These are phyloP conservation scores for Entomortierella beljakovae DNA, from an alignment of 192 early-diverging fungal genomes.

Conservation along the genomic window DNA sequence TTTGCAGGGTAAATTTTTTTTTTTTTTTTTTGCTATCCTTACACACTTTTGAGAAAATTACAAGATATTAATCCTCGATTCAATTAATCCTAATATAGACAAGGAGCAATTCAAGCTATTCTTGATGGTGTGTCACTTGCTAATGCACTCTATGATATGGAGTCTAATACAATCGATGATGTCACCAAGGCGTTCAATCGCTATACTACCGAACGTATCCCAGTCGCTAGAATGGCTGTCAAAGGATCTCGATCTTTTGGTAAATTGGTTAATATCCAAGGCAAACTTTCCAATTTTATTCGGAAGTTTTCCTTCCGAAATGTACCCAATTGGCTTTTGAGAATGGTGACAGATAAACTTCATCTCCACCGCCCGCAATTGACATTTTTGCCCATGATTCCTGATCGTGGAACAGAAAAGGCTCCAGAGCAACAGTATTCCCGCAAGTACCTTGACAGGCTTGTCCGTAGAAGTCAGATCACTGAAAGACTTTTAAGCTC, in stretches of 20 bases:
- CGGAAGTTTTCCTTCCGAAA: slow-evolving; percentile 32
- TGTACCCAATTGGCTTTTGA: slow-evolving; percentile 36
- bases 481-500: neutral
- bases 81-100: slow-evolving; percentile 3
- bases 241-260: slow-evolving; percentile 28
- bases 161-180: slow-evolving; percentile 16
- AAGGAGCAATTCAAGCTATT: slow-evolving; percentile 45
- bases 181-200: slow-evolving; percentile 41
- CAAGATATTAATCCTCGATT: neutral
- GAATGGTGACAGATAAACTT: slow-evolving; percentile 26
- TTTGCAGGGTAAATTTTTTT: neutral
- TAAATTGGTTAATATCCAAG: slow-evolving; percentile 20
- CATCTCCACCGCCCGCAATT: slow-evolving; percentile 47
- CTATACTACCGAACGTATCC: slow-evolving; percentile 23
- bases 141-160: slow-evolving; percentile 48
- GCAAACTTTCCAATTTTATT: slow-evolving; percentile 28
- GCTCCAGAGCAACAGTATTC: slow-evolving; percentile 40
- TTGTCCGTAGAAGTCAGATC: neutral
- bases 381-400: slow-evolving; percentile 40
- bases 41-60: too few species aligned
- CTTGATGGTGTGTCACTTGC: slow-evolving; percentile 33
- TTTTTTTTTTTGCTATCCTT: neutral
- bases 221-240: slow-evolving; percentile 18
- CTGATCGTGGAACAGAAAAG: slow-evolving; percentile 29
- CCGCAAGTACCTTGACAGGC: slow-evolving; percentile 15